Evolutionary conservation across 169 alveolate species (phyloP), one percentile per base, ranked within the genome.

Genomic region (Pseudocohnilembus persalinus): DNA sequence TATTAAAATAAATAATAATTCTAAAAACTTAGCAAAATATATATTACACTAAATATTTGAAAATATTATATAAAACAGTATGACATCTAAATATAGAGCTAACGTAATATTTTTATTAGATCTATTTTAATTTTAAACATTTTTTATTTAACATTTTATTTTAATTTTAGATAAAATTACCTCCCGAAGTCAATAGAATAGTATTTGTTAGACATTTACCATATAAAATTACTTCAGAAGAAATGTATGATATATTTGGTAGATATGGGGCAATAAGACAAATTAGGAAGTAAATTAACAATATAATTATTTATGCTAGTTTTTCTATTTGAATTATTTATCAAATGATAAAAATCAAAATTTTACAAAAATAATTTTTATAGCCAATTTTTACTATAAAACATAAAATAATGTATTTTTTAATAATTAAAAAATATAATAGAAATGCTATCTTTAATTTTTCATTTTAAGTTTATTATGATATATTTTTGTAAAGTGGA

Each of bases 221-320:
- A 31, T 93, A 88, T 84, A 96, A 96, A 87, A 94, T 95, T 29
- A 93, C 97, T n/a, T 93, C 99, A 11, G 99, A 98, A 85, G 99
- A 99, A 88, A 92, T 99, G 76, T 99, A 98, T 94, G 99, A 98
- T 83, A 98, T 98, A 76, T 99, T 99, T 92, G 99, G 99, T 29
- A 99, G 97, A 88, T 98, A 98, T 93, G 99, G 99, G 1, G 96
- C 99, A 0, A 98, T 99, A 0, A 96, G 99, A 83, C 99, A 99
- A 93, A 98, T 99, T 49, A 96, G 99, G 86, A 98, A 95, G 99
- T 97, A 91, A 73, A 92, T 64, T 0, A 34, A 28, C 25, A 77
- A n/a, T 77, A 26, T 16, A 0, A 24, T 1, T 1, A 24, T 4
- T 0, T 15, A 72, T 27, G 26, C 1, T 82, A 16, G 24, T 75